Evolutionary conservation across 148 eudicot species (phyloP).

Genomic region (Pharnaceum exiguum): DNA sequence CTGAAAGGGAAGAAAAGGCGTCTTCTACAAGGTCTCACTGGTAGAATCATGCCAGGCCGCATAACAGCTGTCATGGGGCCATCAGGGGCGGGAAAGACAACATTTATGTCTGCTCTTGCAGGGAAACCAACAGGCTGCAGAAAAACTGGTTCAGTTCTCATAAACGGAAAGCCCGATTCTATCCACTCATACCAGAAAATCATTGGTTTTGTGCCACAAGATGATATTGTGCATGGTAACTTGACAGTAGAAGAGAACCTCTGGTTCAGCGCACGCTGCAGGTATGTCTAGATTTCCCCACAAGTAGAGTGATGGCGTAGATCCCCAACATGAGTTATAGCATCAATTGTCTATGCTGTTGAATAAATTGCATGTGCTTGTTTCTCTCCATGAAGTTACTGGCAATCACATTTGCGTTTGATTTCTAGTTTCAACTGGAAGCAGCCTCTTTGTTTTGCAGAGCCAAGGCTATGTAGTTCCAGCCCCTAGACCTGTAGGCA

Average conservation of each 20-base stretch:
- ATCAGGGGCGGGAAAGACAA: constrained; percentile 83
- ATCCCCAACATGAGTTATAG: not conserved
- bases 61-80: constrained; percentile 83
- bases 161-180: constrained; percentile 55
- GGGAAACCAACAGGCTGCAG: constrained; percentile 67
- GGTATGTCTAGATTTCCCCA: constrained; percentile 35
- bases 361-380: too few relatives aligned
- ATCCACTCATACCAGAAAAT: constrained; percentile 66
- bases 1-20: constrained; percentile 57
- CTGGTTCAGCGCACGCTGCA: constrained; percentile 81
- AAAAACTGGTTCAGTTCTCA: constrained; percentile 47
- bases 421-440: too few relatives aligned
- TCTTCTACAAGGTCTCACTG: constrained; percentile 62
- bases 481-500: too few relatives aligned
- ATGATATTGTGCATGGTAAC: constrained; percentile 81
- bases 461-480: too few relatives aligned
- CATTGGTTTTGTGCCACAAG: constrained; percentile 82
- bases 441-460: too few relatives aligned
- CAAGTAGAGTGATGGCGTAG: not conserved
- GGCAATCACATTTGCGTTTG: too few relatives aligned
- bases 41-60: constrained; percentile 57
- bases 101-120: constrained; percentile 64
- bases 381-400: too few relatives aligned
- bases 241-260: constrained; percentile 78
- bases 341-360: not conserved